These are phyloP conservation scores for Fonsecaea pedrosoi DNA, from an alignment of 2,329 filamentous ascomycete genomes.

Conservation along the genomic window DNA sequence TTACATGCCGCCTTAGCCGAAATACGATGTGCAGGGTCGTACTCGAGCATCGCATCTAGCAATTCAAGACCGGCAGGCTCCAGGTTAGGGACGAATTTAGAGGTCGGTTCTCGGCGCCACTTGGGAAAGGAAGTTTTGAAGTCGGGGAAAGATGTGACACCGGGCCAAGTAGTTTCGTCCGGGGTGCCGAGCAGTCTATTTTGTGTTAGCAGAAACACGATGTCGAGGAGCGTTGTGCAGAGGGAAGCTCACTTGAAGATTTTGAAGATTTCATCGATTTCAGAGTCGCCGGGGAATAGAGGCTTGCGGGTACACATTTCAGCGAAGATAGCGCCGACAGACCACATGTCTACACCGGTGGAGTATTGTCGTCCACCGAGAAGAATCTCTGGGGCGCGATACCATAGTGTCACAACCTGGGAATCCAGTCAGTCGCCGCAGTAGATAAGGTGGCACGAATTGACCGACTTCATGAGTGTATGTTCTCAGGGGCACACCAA, in stretches of 20 bases:
- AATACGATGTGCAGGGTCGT: conserved; percentile 84
- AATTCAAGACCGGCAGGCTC: conserved; percentile 64
- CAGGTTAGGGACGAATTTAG: conserved; percentile 72
- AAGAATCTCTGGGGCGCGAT: conserved; percentile 87
- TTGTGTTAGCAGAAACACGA: conserved; percentile 32
- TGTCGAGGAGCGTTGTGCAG: conserved; percentile 8
- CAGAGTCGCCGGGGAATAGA: conserved; percentile 88
- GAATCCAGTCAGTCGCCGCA: conserved; percentile 16
- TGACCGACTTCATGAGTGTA: conserved; percentile 80
- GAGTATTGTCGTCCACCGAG: conserved; percentile 91
- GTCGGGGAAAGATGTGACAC: conserved; percentile 92
- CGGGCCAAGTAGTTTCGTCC: conserved; percentile 81
- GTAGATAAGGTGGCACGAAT: neutral
- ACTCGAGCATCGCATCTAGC: conserved; percentile 75
- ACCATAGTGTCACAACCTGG: conserved; percentile 54
- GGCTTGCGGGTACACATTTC: conserved; percentile 96
- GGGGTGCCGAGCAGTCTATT: conserved; percentile 80
- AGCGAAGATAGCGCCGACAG: conserved; percentile 90
- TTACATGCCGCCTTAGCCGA: conserved; percentile 86
- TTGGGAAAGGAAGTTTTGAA: conserved; percentile 93
- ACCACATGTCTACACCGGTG: conserved; percentile 96
- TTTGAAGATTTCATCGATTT: conserved; percentile 95
- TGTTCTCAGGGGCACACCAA: conserved; percentile 86
- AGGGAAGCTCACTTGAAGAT: conserved; percentile 74
- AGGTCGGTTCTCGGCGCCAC: conserved; percentile 75